Base-by-base conservation (phyloP, 2,329 filamentous ascomycete species). In the Cercospora janseana region DNA sequence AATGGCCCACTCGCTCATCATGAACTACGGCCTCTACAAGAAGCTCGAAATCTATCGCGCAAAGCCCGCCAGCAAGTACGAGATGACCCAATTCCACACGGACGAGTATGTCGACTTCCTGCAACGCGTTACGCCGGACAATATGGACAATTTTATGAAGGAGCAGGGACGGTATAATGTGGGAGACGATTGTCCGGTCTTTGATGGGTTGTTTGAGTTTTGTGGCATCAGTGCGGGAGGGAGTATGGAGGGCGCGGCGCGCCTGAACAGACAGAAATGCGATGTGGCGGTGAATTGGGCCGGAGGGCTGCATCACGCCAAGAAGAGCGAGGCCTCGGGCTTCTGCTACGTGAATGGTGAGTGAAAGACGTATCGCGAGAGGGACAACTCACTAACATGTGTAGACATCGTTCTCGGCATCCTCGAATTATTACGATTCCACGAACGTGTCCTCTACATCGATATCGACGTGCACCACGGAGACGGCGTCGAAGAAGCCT, bases 81-180 rank as follows among this genome's bases (percentile, higher is more conserved):
- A 86, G 64, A 86, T 86, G 82, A 85, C 82, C 55, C 83, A 86
- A 66, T 86, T 86, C 66, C 83, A 86, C 67, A 86, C 83, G 6
- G 83, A 86, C 67, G 83, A 86, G 59, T 86, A 86, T 66, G 82
- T 86, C 64, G 83, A 86, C 49, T 86, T 86, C 64, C 73, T 86
- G 34, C 80, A 81, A 55, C 95, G 94, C 63, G 93, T 98, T 48
- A 97, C 93, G 0, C 94, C 93, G 1, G 93, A 98, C 74, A 98
- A 98, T 68, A 97, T 97, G 88, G 94, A 98, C 62, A 81, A 81
- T 58, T 97, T 89, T 66, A 81, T 85, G 61, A 87, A 91, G 62
- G 93, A 98, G 69, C 91, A 97, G 69, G 86, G 88, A 81, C 82
- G 77, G 72, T 76, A 85, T 70, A 86, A 86, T 54, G 82, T 86